Evolutionary conservation across 202 grass and related monocot species (phyloP), one percentile per base, ranked within the genome.

Genomic region (Dendrocalamus latiflorus): DNA sequence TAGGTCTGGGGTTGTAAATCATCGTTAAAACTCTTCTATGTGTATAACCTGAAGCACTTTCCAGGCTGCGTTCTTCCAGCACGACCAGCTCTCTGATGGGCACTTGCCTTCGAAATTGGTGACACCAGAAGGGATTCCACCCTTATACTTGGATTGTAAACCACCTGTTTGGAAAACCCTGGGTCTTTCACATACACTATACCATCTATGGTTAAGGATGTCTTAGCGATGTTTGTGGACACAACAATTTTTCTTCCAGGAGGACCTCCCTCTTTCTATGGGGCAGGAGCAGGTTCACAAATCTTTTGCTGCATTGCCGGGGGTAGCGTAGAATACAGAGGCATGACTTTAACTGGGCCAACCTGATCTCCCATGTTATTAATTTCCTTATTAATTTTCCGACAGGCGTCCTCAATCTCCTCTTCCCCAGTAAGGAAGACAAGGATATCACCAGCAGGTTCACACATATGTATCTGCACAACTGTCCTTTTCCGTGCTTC

Each of bases 151-250:
- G 94, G 94, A 18, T 97, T 97, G 83, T 93, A 97, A 63, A 97
- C 94, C 68, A 90, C 90, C 53, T 93, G 91, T 77, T 93, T 97
- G 22, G 89, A 91, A 88, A 93, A 97, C 18, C 94, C 94, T 25
- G 94, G 89, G 65, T 97, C 94, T 78, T 91, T 97, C 63, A 97
- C 94, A 91, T 97, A 97, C 63, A 97, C 91, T 78, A 97, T 93
- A 78, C 94, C 94, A 61, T 97, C 94, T 37, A 97, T 93, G 39
- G 89, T 97, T 73, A 97, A 79, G 43, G 94, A 97, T 48, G 94
- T 97, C 67, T 97, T 89, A 7, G 94, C 94, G 65, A 97, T 93
- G 70, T 93, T 97, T 34, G 91, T 97, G 36, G 94, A 93, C 57
- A 97, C 91, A 72, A 93, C 91, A 63, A 93, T 93, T 89, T 97